Base-by-base conservation (phyloP, 78 protist genomes). In the Salpingoeca rosetta region DNA sequence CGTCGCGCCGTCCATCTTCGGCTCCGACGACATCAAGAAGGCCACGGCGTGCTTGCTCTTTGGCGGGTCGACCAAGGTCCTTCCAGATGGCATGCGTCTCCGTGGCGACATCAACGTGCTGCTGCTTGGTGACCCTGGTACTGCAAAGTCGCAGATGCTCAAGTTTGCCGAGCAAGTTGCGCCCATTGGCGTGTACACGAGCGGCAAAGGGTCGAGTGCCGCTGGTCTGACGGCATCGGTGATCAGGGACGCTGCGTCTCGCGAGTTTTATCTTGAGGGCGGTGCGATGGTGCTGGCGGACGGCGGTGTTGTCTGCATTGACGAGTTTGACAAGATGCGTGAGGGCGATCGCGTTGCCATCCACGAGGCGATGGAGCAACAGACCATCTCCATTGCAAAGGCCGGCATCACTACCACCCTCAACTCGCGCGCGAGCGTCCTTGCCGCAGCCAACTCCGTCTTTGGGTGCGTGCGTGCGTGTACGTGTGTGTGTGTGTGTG, bases 231-330 rank as follows among this genome's bases (percentile, higher is more conserved):
- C 99, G 0, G 99, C 99, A 1, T 90, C 99, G 0, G 99, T 99
- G 12, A 85, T 90, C n/a, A 43, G 95, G 22, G 98, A 94, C 75
- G 41, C 87, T 0, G 10, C 38, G 57, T 44, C 89, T 25, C 81
- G 97, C 51, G 99, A 97, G 76, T 98, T 94, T 74, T 94, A 91
- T 88, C 91, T 98, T 37, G 99, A 99, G 80, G 99, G 99, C 44
- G 99, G 99, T 26, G 98, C 99, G 39, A 94, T 99, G 98, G 99
- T 99, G 24, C 95, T 99, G 1, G 99, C 99, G n/a, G 99, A 98
- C 80, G 98, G 99, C 25, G 99, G 99, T 0, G 91, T 85, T 24
- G 90, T 84, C 65, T 88, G 90, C 80, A 79, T 88, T 40, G 90
- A 88, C 80, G 90, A 88, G 90, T 88, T 88, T 72, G 90, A 88